Percentiles rank a stretch among this genome's conserved stretches.
phyloP scores from a whole-genome alignment of 805 yeast genomes.

The Tanozyma kutaoensis region DNA sequence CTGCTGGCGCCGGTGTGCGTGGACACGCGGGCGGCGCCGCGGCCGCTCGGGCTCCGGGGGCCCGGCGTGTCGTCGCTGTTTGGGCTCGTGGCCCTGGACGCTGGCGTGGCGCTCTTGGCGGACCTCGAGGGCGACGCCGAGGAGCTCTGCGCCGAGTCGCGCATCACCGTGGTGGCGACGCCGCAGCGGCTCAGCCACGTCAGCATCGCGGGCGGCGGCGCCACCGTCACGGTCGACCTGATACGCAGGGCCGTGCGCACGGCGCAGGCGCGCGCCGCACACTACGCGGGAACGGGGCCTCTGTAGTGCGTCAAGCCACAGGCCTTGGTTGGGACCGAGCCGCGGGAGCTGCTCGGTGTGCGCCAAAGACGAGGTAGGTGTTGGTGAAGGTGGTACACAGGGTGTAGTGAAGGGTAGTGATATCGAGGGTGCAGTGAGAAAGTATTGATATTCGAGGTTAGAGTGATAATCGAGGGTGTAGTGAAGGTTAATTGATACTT shows the following conservation, averaged over 20 bases:
- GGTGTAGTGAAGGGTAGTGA: too few relatives aligned
- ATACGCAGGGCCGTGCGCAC: slow-evolving; percentile 29
- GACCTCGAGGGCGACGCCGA: slow-evolving; percentile 84
- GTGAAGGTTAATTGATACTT: too few relatives aligned
- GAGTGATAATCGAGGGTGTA: too few relatives aligned
- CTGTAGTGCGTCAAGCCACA: too few relatives aligned
- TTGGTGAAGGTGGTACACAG: too few relatives aligned
- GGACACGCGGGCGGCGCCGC: slow-evolving; percentile 28
- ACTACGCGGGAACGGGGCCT: too few relatives aligned
- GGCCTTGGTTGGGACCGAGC: too few relatives aligned
- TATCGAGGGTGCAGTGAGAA: too few relatives aligned
- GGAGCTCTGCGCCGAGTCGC: slow-evolving; percentile 44
- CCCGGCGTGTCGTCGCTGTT: slow-evolving; percentile 38
- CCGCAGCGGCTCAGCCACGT: slow-evolving; percentile 25
- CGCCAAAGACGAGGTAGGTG: too few relatives aligned
- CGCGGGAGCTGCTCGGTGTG: too few relatives aligned
- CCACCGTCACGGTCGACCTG: slow-evolving; percentile 31
- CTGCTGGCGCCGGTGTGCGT: slow-evolving; percentile 28
- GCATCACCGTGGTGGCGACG: slow-evolving; percentile 31
- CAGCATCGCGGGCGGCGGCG: slow-evolving; percentile 35
- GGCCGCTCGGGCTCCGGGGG: slow-evolving; percentile 24
- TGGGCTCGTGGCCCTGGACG: slow-evolving; percentile 40
- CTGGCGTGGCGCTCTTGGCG: slow-evolving; percentile 31
- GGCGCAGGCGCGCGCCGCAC: background rate
- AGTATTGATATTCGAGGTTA: too few relatives aligned